Conservation (phyloP, 202 grass and related monocot species). For the Digitaria exilis region DNA sequence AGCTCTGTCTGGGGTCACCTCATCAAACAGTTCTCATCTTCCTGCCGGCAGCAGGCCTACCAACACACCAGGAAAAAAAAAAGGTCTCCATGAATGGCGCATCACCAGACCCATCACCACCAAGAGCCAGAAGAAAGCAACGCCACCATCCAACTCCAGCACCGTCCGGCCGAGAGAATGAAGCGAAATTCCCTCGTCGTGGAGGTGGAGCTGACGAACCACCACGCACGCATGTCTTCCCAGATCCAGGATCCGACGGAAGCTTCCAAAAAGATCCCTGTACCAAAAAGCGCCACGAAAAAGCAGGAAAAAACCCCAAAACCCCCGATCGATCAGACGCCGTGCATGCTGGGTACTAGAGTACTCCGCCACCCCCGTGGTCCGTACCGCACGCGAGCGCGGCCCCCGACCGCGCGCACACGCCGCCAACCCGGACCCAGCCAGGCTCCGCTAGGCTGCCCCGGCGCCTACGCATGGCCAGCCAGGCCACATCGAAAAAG, state of each 20-base stretch:
- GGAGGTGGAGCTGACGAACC: constrained; percentile 21
- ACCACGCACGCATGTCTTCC: not conserved
- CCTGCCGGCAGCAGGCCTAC: constrained; percentile 32
- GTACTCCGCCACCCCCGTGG: not conserved
- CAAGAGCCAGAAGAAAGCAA: constrained; percentile 22
- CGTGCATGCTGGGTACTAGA: constrained; percentile 14
- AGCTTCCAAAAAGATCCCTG: constrained; percentile 51
- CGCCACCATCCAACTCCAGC: not conserved
- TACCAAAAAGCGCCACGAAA: constrained; percentile 2
- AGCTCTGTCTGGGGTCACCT: not conserved
- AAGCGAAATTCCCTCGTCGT: constrained; percentile 38
- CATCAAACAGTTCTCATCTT: not conserved
- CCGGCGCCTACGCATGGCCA: not conserved
- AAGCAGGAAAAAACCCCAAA: not conserved
- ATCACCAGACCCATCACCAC: not conserved
- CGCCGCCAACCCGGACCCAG: constrained; percentile 49
- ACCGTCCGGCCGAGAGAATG: constrained; percentile 2
- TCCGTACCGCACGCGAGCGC: constrained; percentile 15
- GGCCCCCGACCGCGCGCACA: constrained; percentile 13
- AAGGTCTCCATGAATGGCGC: not conserved
- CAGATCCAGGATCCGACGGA: constrained; percentile 37
- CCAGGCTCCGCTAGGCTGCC: constrained; percentile 15
- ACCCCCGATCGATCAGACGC: not conserved
- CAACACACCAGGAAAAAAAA: constrained; percentile 11
- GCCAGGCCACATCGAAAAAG: constrained; percentile 7